Conservation (phyloP, 2,329 filamentous ascomycete species). For the Colletotrichum phormii region DNA sequence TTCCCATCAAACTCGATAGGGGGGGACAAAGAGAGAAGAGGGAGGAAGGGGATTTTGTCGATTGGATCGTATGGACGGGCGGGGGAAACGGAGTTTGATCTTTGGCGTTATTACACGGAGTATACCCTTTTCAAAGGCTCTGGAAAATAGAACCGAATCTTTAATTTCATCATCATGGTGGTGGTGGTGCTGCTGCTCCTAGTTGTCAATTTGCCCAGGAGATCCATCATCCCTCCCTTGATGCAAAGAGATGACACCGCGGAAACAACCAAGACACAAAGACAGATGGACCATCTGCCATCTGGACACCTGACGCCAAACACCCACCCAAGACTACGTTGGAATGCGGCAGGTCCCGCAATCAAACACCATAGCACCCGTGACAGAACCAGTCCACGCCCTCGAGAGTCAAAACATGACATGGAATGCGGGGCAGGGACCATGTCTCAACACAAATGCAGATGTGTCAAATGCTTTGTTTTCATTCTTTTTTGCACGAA, state of each 20-base stretch:
- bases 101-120: neutral
- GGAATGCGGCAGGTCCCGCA: neutral
- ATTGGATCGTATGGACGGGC: too few relatives aligned
- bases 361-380: neutral
- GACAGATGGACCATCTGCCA: neutral
- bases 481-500: constrained; percentile 4
- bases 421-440: neutral
- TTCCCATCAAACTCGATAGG: too few relatives aligned
- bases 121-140: too few relatives aligned
- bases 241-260: neutral
- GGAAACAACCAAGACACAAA: neutral
- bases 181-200: neutral
- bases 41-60: neutral
- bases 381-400: too few relatives aligned
- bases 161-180: neutral
- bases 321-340: neutral
- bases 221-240: neutral
- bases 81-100: neutral
- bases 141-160: too few relatives aligned
- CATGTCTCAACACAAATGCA: neutral
- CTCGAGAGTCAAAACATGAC: neutral
- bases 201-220: too few relatives aligned
- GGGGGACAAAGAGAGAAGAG: too few relatives aligned
- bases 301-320: too few relatives aligned
- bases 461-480: neutral